Conservation (phyloP, 2,329 filamentous ascomycete genomes). For the Pyrenochaeta sp. region DNA sequence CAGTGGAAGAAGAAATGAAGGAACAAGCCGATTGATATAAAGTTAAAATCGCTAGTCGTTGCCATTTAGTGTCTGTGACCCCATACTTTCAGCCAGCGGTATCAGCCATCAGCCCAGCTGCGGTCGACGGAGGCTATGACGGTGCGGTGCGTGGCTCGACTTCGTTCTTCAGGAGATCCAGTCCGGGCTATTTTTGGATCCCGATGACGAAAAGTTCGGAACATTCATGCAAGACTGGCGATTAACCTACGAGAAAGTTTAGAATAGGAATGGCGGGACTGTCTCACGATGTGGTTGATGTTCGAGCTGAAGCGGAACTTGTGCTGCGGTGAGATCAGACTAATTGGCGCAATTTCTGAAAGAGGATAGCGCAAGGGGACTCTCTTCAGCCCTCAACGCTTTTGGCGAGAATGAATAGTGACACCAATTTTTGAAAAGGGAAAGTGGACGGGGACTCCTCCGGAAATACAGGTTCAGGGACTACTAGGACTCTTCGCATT, state of each 20-base stretch:
- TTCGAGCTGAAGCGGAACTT: background rate
- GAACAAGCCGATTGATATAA: background rate
- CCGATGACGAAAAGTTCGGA: slow-evolving; percentile 12
- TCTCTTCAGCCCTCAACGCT: background rate
- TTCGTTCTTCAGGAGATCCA: slow-evolving; percentile 25
- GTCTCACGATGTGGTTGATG: background rate
- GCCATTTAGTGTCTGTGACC: slow-evolving; percentile 5
- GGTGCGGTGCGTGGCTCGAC: slow-evolving; percentile 20
- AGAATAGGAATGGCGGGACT: background rate
- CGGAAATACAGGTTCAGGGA: too few species aligned
- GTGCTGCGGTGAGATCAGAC: background rate
- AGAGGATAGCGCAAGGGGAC: background rate
- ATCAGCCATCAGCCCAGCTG: slow-evolving; percentile 4
- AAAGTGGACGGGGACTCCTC: too few species aligned
- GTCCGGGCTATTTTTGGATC: slow-evolving; percentile 23
- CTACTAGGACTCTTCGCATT: too few species aligned
- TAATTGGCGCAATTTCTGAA: background rate
- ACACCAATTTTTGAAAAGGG: too few species aligned
- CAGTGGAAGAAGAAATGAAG: background rate
- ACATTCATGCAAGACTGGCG: background rate
- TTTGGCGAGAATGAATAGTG: background rate
- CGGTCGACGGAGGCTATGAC: slow-evolving; percentile 16
- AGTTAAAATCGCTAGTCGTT: background rate
- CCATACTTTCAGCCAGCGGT: slow-evolving; percentile 1
- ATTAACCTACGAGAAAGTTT: background rate